These are phyloP conservation scores for Linum lewisii DNA, from an alignment of 345 rosid species.

Conservation along the genomic window DNA sequence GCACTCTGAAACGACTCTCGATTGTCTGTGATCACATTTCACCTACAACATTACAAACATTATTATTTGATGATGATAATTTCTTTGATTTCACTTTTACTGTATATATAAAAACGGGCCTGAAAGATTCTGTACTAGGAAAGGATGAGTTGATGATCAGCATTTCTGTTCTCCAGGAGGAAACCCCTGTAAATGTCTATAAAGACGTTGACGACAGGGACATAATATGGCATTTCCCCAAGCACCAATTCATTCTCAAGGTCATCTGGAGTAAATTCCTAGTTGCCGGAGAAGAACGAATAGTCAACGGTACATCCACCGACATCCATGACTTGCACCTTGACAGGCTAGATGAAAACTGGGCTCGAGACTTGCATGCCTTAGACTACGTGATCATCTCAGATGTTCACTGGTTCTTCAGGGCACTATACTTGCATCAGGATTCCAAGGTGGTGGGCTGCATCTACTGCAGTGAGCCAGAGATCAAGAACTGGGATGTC, in stretches of 20 bases:
- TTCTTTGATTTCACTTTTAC: no score
- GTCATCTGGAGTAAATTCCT: conserved; percentile 59
- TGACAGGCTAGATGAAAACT: conserved; percentile 34
- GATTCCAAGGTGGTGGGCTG: conserved; percentile 40
- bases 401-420: conserved; percentile 67
- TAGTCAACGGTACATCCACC: conserved; percentile 35
- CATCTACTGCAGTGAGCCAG: conserved; percentile 46
- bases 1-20: no score
- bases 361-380: conserved; percentile 33
- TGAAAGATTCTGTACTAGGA: no score
- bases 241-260: conserved; percentile 56
- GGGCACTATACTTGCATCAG: conserved; percentile 41
- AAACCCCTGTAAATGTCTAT: conserved; percentile 41
- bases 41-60: no score
- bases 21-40: no score
- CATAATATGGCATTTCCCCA: conserved; percentile 57
- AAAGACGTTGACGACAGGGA: conserved; percentile 50
- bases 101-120: no score
- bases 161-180: conserved; percentile 34
- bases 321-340: conserved; percentile 40
- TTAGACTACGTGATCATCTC: conserved; percentile 56
- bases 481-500: conserved; percentile 34
- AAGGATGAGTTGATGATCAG: background rate
- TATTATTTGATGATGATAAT: no score
- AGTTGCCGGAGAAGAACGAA: conserved; percentile 40